Base-by-base conservation (phyloP, 192 early-diverging fungal species). In the Entomortierella beljakovae region DNA sequence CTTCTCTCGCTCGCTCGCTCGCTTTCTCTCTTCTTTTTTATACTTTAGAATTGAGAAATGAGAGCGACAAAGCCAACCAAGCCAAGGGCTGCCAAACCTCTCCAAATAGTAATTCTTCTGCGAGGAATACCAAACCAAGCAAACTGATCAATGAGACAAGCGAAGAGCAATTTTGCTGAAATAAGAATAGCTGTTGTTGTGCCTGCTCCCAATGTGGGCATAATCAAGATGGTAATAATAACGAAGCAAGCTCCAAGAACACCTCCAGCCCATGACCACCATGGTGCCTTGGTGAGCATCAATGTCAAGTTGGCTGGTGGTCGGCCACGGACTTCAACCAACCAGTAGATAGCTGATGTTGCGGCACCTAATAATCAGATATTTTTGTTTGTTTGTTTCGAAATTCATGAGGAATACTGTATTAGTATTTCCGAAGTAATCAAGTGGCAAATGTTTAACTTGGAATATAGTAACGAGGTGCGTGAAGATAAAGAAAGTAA, bases 101-200 rank as follows among this genome's bases (percentile, higher is more conserved):
- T 71, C 67, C 62, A 80, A 16, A 80, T 11, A 11, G 83, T 80
- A 40, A 81, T 85, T n/a, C 71, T 68, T 18, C 79, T 61, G 42
- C 65, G 49, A 25, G 79, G 65, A 25, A 90, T 71, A 6, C 86
- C 86, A n/a, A 90, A 75, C 15, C 79, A 22, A 10, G 46, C 71
- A 81, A 87, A 89, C n/a, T 89, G 82, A 57, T 89, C 88, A 38
- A 85, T 81, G 9, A 89, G 28, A 57, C 83, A 81, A 1, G 87
- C 82, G 33, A 83, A 74, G 11, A 88, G 61, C 26, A 87, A 43
- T 55, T 89, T 84, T 9, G 85, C 68, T 50, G 82, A 84, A 42
- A 89, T 84, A 43, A 83, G 70, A 25, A 84, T 81, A 35, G 84
- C 82, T 8, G 88, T 61, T 0, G 84, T 82, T 7, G 85, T 90